Conservation (phyloP, 495 filamentous ascomycete genomes). For the Hyaloscypha variabilis region DNA sequence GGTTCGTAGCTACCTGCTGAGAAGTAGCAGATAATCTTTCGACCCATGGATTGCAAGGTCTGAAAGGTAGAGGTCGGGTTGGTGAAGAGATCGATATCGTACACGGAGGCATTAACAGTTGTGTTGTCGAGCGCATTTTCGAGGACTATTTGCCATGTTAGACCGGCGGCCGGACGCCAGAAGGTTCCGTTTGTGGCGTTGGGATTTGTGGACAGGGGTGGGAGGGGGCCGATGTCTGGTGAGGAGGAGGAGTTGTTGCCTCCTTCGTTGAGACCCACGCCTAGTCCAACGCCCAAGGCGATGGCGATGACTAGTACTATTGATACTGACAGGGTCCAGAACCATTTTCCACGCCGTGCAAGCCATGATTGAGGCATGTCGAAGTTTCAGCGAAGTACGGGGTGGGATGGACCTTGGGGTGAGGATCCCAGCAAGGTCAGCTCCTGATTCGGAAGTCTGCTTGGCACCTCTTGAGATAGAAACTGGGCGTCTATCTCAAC, state of each 20-base stretch:
- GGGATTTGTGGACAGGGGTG: slow-evolving; percentile 16
- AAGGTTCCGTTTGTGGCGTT: slow-evolving; percentile 35
- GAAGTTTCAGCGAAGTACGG: no score
- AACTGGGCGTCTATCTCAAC: no score
- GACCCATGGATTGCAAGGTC: slow-evolving; percentile 46
- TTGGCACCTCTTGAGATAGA: no score
- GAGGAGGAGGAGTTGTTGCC: not conserved
- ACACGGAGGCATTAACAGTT: slow-evolving; percentile 47
- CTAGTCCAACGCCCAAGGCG: slow-evolving; percentile 55
- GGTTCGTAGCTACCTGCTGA: slow-evolving; percentile 60
- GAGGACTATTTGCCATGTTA: slow-evolving; percentile 61
- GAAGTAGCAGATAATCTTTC: slow-evolving; percentile 76
- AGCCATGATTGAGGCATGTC: no score
- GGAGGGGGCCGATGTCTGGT: not conserved
- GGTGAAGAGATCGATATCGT: slow-evolving; percentile 65
- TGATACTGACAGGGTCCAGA: not conserved
- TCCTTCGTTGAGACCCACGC: slow-evolving; percentile 38
- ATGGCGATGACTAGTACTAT: slow-evolving; percentile 46
- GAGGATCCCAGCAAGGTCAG: no score
- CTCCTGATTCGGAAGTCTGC: no score
- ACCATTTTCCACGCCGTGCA: not conserved
- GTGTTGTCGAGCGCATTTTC: slow-evolving; percentile 46
- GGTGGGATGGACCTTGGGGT: no score
- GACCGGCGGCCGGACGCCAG: slow-evolving; percentile 52
- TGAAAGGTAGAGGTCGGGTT: slow-evolving; percentile 48